These are phyloP conservation scores for Fusarium sp. DNA, from an alignment of 2,329 filamentous ascomycete species.

Conservation along the genomic window DNA sequence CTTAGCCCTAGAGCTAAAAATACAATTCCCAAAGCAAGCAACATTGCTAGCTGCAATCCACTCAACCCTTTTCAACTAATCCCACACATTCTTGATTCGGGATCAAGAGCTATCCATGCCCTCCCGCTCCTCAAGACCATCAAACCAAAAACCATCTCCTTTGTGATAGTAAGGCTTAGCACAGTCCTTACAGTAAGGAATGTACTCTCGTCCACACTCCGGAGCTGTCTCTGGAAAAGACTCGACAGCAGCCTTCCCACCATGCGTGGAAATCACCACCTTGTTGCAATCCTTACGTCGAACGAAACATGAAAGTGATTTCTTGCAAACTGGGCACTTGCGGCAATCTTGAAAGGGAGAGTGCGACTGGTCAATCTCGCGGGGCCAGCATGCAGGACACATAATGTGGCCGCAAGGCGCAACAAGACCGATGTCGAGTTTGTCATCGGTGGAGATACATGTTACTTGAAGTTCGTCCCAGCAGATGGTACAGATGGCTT, in stretches of 20 bases:
- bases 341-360: not conserved
- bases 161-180: not conserved
- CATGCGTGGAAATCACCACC: not conserved
- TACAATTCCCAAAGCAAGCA: too few species aligned
- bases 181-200: not conserved
- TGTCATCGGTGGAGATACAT: not conserved
- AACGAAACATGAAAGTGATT: not conserved
- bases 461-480: not conserved
- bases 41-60: too few species aligned
- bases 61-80: too few species aligned
- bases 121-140: fast-evolving
- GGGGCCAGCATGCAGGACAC: constrained; percentile 6
- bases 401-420: constrained; percentile 8
- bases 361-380: not conserved
- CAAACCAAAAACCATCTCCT: not conserved
- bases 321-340: not conserved
- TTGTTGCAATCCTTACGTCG: not conserved
- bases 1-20: too few species aligned
- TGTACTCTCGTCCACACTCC: not conserved
- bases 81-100: too few species aligned
- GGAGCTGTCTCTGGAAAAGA: not conserved
- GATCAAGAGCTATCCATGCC: too few species aligned
- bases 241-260: not conserved
- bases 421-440: not conserved
- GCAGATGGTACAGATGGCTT: not conserved